A percentile compares a stretch with the other conserved stretches of the same genome.
These are phyloP conservation scores for Starmerella riodocensis DNA, from an alignment of 805 yeast genomes.

Conservation along the genomic window DNA sequence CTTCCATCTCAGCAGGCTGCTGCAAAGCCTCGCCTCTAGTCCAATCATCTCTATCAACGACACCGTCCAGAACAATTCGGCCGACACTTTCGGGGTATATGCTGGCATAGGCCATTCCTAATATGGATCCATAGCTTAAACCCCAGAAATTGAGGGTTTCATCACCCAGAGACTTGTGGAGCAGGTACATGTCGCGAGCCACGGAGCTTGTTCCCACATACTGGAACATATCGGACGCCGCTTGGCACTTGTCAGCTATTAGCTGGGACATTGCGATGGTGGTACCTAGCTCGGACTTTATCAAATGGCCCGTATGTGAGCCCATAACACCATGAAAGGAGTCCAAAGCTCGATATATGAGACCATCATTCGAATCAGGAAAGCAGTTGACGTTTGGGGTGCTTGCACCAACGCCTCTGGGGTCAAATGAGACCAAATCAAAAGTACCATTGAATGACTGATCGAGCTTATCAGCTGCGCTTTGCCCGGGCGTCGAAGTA, in stretches of 20 bases:
- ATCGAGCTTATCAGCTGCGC: neutral
- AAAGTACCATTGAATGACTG: constrained; percentile 10
- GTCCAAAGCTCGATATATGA: neutral
- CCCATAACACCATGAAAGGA: constrained; percentile 2
- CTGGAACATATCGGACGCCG: constrained; percentile 1
- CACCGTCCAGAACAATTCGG: constrained; percentile 19
- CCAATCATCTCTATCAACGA: constrained; percentile 15
- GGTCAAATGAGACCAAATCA: constrained; percentile 19
- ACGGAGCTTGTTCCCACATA: constrained; percentile 17
- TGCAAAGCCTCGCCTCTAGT: constrained; percentile 13
- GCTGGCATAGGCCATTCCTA: constrained; percentile 19
- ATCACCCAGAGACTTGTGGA: constrained; percentile 18
- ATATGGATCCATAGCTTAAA: constrained; percentile 18
- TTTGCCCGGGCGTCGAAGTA: neutral
- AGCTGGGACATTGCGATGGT: constrained; percentile 7
- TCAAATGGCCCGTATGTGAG: constrained; percentile 1
- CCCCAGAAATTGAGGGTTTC: constrained; percentile 21
- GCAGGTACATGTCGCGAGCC: constrained; percentile 18
- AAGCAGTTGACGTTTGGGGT: constrained; percentile 12
- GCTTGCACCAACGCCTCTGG: constrained; percentile 19
- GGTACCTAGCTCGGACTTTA: constrained; percentile 11
- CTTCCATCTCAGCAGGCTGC: constrained; percentile 14
- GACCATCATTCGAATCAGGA: neutral
- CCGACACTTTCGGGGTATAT: constrained; percentile 17
- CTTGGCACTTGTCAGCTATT: constrained; percentile 9